phyloP scores from a whole-genome alignment of 2,329 filamentous ascomycete genomes.

The Fusarium sp. region DNA sequence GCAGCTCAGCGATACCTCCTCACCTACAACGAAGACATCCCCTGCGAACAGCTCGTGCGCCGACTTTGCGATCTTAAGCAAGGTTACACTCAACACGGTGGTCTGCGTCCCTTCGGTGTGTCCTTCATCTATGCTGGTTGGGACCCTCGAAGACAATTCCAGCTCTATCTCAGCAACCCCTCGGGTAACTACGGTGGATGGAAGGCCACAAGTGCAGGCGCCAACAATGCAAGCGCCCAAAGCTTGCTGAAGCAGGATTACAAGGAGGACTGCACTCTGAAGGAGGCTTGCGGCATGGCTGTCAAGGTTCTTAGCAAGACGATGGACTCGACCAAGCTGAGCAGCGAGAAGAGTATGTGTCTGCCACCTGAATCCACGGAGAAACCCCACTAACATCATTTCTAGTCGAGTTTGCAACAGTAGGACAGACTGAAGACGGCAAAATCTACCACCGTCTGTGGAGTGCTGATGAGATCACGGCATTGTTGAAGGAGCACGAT shows the following conservation, averaged over 20 bases:
- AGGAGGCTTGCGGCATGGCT: slow-evolving; percentile 96
- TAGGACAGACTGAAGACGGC: slow-evolving; percentile 93
- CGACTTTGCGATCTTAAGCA: slow-evolving; percentile 98
- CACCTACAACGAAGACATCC: slow-evolving; percentile 99
- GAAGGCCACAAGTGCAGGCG: slow-evolving; percentile 98
- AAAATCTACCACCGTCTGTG: slow-evolving; percentile 99
- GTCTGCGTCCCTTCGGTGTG: slow-evolving; percentile 96
- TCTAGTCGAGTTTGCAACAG: slow-evolving; percentile 96
- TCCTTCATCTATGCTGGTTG: slow-evolving; percentile 99
- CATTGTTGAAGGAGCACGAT: slow-evolving; percentile 94
- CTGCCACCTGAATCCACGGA: not conserved
- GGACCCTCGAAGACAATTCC: slow-evolving; percentile 96
- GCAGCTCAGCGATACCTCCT: slow-evolving; percentile 97
- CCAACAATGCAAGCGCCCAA: slow-evolving; percentile 98
- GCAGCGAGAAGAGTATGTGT: slow-evolving; percentile 95
- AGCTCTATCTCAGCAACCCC: slow-evolving; percentile 99
- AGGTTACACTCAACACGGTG: slow-evolving; percentile 98
- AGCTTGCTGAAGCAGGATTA: slow-evolving; percentile 99
- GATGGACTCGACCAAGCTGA: slow-evolving; percentile 99
- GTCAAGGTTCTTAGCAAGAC: slow-evolving; percentile 99
- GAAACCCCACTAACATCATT: slow-evolving; percentile 33
- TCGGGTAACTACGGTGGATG: slow-evolving; percentile 99
- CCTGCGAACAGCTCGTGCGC: slow-evolving; percentile 98
- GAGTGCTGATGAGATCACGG: slow-evolving; percentile 96
- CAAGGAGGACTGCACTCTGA: slow-evolving; percentile 96